Evolutionary conservation across 441 rosid genomes (phyloP).

Genomic region (Pelargonium citronellum): DNA sequence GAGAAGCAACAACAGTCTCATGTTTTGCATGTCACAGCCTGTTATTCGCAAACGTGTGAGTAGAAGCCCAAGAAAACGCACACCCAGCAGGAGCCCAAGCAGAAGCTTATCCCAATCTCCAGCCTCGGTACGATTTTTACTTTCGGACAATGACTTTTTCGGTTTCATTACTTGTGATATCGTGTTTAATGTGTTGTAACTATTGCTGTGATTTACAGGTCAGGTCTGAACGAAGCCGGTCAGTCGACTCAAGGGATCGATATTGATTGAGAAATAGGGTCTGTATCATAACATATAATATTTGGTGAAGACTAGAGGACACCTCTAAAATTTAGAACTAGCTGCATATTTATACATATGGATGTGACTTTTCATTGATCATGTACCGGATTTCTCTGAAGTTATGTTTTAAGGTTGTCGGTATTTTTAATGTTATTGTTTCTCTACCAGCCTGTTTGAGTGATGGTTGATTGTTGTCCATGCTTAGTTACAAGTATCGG

Average conservation of each 20-base stretch:
- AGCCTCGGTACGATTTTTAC: conserved; percentile 30
- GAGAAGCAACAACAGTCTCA: no score
- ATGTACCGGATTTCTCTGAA: no score
- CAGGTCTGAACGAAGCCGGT: conserved; percentile 33
- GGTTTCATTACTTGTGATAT: background rate
- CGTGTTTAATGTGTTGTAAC: background rate
- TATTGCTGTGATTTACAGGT: conserved; percentile 35
- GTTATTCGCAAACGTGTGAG: conserved; percentile 18
- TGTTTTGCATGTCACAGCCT: background rate
- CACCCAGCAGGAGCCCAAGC: conserved; percentile 27
- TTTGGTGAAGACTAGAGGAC: no score
- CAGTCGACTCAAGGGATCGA: conserved; percentile 15
- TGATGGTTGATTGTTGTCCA: no score
- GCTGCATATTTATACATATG: no score
- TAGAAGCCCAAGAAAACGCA: conserved; percentile 17
- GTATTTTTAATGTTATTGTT: no score
- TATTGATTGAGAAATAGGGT: background rate
- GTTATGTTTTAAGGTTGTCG: no score
- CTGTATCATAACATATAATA: background rate
- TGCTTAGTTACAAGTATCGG: no score
- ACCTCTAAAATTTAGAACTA: no score
- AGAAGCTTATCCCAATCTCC: conserved; percentile 28
- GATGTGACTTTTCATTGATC: no score
- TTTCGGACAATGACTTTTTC: background rate
- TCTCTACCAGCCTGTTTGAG: no score